phyloP scores from a whole-genome alignment of 805 yeast genomes.

The Candida odintsovae region DNA sequence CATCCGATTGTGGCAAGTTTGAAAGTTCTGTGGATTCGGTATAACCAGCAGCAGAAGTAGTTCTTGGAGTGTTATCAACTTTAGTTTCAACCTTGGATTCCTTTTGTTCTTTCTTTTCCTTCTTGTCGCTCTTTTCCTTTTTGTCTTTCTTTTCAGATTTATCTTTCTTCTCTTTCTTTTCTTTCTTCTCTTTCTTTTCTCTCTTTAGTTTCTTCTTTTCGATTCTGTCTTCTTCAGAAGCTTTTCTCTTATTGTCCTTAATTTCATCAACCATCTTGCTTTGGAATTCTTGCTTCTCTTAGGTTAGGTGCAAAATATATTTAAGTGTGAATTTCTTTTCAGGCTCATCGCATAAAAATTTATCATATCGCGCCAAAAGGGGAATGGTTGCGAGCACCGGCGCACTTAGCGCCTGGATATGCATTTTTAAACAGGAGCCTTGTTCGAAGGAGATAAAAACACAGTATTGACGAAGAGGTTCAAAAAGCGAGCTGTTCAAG shows the following conservation, averaged over 20 bases:
- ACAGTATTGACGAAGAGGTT: too few relatives aligned
- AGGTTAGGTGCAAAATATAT: background rate
- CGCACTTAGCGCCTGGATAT: too few relatives aligned
- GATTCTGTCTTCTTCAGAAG: slow-evolving; percentile 16
- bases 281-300: background rate
- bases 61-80: slow-evolving; percentile 4
- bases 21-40: slow-evolving; percentile 35
- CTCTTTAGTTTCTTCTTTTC: slow-evolving; percentile 20
- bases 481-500: too few relatives aligned
- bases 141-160: slow-evolving; percentile 19
- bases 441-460: too few relatives aligned
- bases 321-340: background rate
- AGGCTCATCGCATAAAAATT: slow-evolving; percentile 6
- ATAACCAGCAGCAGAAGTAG: slow-evolving; percentile 20
- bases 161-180: slow-evolving; percentile 27
- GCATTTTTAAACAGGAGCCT: too few relatives aligned
- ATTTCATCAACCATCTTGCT: slow-evolving; percentile 20
- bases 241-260: slow-evolving; percentile 23
- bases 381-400: slow-evolving; percentile 4
- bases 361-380: background rate
- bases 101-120: slow-evolving; percentile 27
- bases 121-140: slow-evolving; percentile 20
- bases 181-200: slow-evolving; percentile 33
- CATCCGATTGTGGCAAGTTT: slow-evolving; percentile 43
- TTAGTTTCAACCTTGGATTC: slow-evolving; percentile 26